These are phyloP conservation scores for Selaginella moellendorffii DNA, from an alignment of 75 land plant species.

Conservation along the genomic window DNA sequence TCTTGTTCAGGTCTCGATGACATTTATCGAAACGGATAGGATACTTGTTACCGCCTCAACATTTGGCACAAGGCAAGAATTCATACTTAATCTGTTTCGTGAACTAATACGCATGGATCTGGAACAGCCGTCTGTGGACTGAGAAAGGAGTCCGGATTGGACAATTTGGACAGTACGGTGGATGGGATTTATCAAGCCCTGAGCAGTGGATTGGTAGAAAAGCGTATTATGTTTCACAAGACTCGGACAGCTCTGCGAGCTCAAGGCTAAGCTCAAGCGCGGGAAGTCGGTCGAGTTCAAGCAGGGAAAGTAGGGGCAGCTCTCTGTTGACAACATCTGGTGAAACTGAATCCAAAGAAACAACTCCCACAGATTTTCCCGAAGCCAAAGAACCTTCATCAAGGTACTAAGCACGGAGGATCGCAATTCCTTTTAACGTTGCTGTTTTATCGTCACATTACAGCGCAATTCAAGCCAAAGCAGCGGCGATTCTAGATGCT, in stretches of 20 bases:
- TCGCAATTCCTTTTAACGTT: too few relatives aligned
- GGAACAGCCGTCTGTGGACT: constrained; percentile 31
- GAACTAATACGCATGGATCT: too few relatives aligned
- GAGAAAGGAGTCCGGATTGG: constrained; percentile 22
- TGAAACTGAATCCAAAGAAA: background rate
- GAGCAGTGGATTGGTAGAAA: constrained; percentile 15
- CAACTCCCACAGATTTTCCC: background rate
- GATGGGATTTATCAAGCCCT: constrained; percentile 15
- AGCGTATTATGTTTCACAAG: constrained; percentile 16
- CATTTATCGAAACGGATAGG: constrained; percentile 7
- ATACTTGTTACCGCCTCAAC: constrained; percentile 13
- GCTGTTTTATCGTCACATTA: background rate
- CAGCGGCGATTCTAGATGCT: constrained; percentile 12
- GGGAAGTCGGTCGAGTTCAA: constrained; percentile 11
- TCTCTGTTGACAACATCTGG: background rate
- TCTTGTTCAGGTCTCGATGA: constrained; percentile 15
- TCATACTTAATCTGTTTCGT: too few relatives aligned
- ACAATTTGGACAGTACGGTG: constrained; percentile 22
- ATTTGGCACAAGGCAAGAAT: constrained; percentile 17
- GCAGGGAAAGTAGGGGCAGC: background rate
- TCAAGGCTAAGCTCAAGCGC: constrained; percentile 15
- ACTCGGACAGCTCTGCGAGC: constrained; percentile 1
- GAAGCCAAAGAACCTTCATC: background rate
- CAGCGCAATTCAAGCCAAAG: constrained; percentile 17
- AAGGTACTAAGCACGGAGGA: too few relatives aligned